Percentiles rank a stretch among this genome's conserved stretches.
These are phyloP conservation scores for Colletotrichum limetticola DNA, from an alignment of 2,329 filamentous ascomycete species.

Conservation along the genomic window DNA sequence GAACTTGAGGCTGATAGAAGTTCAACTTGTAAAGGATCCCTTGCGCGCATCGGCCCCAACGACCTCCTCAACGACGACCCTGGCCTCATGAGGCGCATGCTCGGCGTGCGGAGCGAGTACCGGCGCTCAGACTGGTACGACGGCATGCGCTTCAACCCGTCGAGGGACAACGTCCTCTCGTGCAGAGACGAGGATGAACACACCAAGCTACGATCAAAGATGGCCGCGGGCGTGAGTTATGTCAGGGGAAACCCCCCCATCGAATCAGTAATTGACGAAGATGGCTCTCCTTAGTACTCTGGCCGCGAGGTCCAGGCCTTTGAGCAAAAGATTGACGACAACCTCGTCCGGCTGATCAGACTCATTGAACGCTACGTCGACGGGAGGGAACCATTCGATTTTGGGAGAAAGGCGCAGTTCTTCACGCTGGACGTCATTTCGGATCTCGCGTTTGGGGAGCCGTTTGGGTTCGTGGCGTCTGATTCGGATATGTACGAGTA, in stretches of 20 bases:
- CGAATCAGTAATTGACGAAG: too few relatives aligned
- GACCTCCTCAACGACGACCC: slow-evolving; percentile 34
- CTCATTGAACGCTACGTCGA: slow-evolving; percentile 52
- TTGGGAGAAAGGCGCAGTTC: slow-evolving; percentile 59
- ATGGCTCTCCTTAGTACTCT: slow-evolving; percentile 47
- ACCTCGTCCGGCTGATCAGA: slow-evolving; percentile 55
- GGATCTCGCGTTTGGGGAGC: slow-evolving; percentile 58
- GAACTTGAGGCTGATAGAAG: too few relatives aligned
- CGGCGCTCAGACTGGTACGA: slow-evolving; percentile 55
- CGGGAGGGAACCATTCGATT: slow-evolving; percentile 55
- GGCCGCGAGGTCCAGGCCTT: slow-evolving; percentile 62
- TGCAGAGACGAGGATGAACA: slow-evolving; percentile 58
- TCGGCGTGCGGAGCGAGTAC: slow-evolving; percentile 48
- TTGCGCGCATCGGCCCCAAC: slow-evolving; percentile 36
- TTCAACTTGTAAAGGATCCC: slow-evolving; percentile 8
- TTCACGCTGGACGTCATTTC: slow-evolving; percentile 66
- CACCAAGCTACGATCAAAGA: slow-evolving; percentile 55
- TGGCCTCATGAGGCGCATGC: slow-evolving; percentile 47
- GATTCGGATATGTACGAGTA: slow-evolving; percentile 60
- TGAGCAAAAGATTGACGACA: slow-evolving; percentile 59
- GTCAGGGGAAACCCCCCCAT: slow-evolving; percentile 22
- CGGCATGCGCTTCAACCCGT: slow-evolving; percentile 61
- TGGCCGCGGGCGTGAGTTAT: slow-evolving; percentile 57
- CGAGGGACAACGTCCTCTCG: slow-evolving; percentile 63
- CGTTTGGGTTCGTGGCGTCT: slow-evolving; percentile 57